Conservation (phyloP, 192 early-diverging fungal genomes). For the Physocladia obscura region DNA sequence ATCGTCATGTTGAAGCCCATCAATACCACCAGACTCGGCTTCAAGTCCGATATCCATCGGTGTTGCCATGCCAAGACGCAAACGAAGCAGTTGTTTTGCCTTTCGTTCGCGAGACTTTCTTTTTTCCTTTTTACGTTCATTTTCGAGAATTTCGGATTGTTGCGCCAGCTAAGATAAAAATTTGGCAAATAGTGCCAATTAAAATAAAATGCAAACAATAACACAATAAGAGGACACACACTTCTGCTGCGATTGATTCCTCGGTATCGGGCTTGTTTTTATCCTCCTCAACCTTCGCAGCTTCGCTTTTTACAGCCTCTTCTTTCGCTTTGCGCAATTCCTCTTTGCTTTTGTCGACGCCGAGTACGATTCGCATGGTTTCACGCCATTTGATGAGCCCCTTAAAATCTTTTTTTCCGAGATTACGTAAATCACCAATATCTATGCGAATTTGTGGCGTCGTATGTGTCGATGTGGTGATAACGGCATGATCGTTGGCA, state of each 20-base stretch:
- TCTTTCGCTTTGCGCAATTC: constrained; percentile 38
- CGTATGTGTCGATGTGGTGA: constrained; percentile 64
- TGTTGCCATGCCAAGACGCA: constrained; percentile 56
- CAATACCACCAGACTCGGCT: constrained; percentile 21
- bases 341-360: constrained; percentile 37
- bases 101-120: constrained; percentile 49
- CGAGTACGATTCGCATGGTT: constrained; percentile 62
- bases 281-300: constrained; percentile 51
- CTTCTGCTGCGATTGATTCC: constrained; percentile 28
- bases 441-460: constrained; percentile 77
- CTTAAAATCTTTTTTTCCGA: constrained; percentile 94
- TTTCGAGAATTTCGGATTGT: constrained; percentile 24
- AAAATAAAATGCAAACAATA: neutral
- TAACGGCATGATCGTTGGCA: constrained; percentile 60
- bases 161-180: constrained; percentile 23
- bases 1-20: constrained; percentile 24
- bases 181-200: too few species aligned
- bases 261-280: constrained; percentile 58
- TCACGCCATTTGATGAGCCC: constrained; percentile 86
- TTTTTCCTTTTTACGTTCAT: constrained; percentile 37
- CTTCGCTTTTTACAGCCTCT: constrained; percentile 24
- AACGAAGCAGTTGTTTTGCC: constrained; percentile 48
- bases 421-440: constrained; percentile 85
- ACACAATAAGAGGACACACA: neutral
- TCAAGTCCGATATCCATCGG: constrained; percentile 51